Evolutionary conservation across 306 rosid genomes (phyloP).

Genomic region (Trichosanthes truncata): DNA sequence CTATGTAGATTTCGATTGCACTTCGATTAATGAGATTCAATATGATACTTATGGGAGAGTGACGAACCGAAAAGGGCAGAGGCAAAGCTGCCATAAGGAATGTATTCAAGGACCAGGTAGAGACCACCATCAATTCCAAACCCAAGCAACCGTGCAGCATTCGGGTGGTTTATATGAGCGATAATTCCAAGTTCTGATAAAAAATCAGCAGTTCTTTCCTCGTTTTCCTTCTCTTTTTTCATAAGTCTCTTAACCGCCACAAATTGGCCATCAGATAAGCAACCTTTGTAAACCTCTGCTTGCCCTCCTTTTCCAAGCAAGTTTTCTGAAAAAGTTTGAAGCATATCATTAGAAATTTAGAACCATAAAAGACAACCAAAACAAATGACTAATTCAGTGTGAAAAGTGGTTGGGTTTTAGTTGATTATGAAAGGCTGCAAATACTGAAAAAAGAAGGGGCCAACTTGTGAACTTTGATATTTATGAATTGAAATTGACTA

Average conservation of each 20-base stretch:
- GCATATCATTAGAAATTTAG: neutral
- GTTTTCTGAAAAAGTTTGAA: constrained; percentile 36
- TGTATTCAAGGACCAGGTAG: constrained; percentile 69
- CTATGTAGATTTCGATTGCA: neutral
- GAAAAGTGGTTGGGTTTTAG: neutral
- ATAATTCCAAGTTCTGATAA: constrained; percentile 84
- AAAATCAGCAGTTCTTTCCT: constrained; percentile 70
- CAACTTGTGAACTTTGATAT: neutral
- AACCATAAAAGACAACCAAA: neutral
- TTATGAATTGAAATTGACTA: neutral
- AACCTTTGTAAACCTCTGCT: constrained; percentile 86
- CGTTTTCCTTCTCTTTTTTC: constrained; percentile 49
- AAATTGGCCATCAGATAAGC: constrained; percentile 45
- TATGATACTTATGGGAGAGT: neutral
- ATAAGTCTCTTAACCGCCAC: constrained; percentile 79
- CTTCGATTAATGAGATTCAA: neutral
- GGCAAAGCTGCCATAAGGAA: constrained; percentile 76
- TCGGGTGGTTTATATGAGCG: constrained; percentile 76
- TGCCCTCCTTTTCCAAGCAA: constrained; percentile 91
- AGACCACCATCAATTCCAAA: constrained; percentile 69
- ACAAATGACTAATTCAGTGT: neutral
- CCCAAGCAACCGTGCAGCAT: constrained; percentile 70
- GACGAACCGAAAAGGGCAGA: constrained; percentile 60
- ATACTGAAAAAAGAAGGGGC: neutral
- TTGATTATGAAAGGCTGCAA: neutral